Evolutionary conservation across 139 green algal genomes (phyloP).

Genomic region (Micractinium conductrix): DNA sequence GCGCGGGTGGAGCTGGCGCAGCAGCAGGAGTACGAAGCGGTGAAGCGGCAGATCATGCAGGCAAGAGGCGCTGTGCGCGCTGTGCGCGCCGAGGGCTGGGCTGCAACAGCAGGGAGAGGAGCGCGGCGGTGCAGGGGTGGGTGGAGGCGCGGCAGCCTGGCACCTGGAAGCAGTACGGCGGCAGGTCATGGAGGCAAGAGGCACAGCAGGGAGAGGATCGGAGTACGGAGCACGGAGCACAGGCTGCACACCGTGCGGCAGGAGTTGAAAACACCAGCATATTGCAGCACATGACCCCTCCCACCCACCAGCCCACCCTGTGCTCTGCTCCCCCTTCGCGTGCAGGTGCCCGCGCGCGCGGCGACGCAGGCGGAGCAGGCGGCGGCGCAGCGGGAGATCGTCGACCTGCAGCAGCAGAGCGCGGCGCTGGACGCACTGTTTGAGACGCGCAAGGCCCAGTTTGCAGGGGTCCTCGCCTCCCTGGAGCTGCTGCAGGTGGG

Average conservation of each 20-base stretch:
- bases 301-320: too few relatives aligned
- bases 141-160: background rate
- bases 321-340: background rate
- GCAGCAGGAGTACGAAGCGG: conserved; percentile 40
- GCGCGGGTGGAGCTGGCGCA: conserved; percentile 38
- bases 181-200: too few relatives aligned
- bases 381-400: conserved; percentile 36
- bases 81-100: too few relatives aligned
- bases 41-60: conserved; percentile 38
- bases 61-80: background rate
- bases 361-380: conserved; percentile 39
- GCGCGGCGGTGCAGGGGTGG: background rate
- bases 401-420: conserved; percentile 39
- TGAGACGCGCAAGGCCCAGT: conserved; percentile 37
- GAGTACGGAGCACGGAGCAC: background rate
- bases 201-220: too few relatives aligned
- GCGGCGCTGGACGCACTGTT: conserved; percentile 9
- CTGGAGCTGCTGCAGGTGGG: conserved; percentile 17
- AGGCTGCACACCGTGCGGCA: background rate
- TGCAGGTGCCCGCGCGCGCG: conserved; percentile 30
- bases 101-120: too few relatives aligned
- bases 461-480: conserved; percentile 7
- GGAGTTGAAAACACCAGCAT: background rate
- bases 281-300: background rate
- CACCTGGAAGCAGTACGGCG: too few relatives aligned